Base-by-base conservation (phyloP, 2,329 filamentous ascomycete genomes). In the Aurifilum marmelostoma region DNA sequence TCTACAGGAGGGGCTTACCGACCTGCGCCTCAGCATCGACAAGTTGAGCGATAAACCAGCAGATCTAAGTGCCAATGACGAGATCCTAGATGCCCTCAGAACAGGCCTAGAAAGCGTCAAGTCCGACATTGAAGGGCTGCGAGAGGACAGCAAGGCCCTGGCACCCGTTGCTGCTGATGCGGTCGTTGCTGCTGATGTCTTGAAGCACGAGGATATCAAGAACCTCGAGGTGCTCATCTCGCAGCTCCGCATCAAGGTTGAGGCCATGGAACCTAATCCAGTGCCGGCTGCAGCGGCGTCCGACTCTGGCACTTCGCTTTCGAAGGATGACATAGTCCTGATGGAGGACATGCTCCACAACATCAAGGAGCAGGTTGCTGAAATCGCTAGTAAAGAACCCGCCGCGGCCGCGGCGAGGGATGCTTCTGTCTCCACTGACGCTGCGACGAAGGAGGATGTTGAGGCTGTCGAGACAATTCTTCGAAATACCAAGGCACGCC, bases 401-500 rank as follows among this genome's bases (percentile, higher is more conserved):
- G 63, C 74, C 27, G 66, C 71, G n/a, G 37, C 74, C 32, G 69
- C 63, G 50, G 32, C 74, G 72, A 2, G 59, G 71, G n/a, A 77
- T 74, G 67, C 72, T 47, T 43, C 79, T 69, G 52, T 65, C 18
- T 68, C 71, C 5, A 75, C 75, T 2, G 88, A 89, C 50, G 78
- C 84, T 2, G 89, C 91, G 7, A 89, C 85, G 41, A 92, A 92
- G 76, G 93, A 97, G 73, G 94, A 98, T 74, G 92, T 94, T 0
- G 89, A 95, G 71, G 93, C 93, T 14, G 94, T 98, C 69, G 95
- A 97, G 79, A 97, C 92, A 0, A 89, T 98, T 63, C 85, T 98
- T 16, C 89, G 91, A 56, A 97, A 97, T 77, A 94, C 94, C 41
- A 97, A 97, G 77, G 89, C 91, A 6, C 92, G 92, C 61, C 83